Base-by-base conservation (phyloP, 2,329 filamentous ascomycete species). In the Botrytis galanthina region DNA sequence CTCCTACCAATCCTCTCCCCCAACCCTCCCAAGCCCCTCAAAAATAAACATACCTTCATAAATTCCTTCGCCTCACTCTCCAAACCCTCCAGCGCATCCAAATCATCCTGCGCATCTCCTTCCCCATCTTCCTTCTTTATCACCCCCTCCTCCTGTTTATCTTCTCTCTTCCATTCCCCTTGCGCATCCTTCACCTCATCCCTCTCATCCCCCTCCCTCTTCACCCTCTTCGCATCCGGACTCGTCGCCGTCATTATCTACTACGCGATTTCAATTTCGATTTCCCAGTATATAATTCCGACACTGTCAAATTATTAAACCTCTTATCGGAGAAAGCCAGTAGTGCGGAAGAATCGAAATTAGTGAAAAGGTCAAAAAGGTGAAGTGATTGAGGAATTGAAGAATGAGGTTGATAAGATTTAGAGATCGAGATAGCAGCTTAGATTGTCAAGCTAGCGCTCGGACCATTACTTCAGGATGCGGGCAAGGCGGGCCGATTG, bases 41-140 rank as follows among this genome's bases (percentile, higher is more conserved):
- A 57, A 48, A 72, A 32, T 37, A 51, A 57, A 82, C 82, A 79
- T 78, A 91, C 94, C 87, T 98, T 98, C 81, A 93, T 92, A 80
- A 95, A 97, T 81, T 97, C 95, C 79, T 95, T 97, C 72, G 92
- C 91, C 81, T 97, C 94, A 48, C 90, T 87, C 80, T 95, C 93
- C 60, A 98, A 90, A 75, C 90, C 90, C 80, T 94, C 92, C 76
- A 97, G 88, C 63, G 93, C 91, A 81, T 94, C 93, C 79, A 90
- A 86, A 77, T 95, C 92, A 77, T 89, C 87, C 75, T 81, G 46
- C 8, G 32, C 46, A 67, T 39, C 79, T 0, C 4, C 32, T 3
- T 67, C 22, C 1, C 3, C 60, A 57, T 26, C 22, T 9, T 62
- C 60, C 60, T 62, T n/a, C 60, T 62, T 42, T 3, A 9, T 3